phyloP scores from a whole-genome alignment of 345 rosid genomes.

The Clarkia xantiana region DNA sequence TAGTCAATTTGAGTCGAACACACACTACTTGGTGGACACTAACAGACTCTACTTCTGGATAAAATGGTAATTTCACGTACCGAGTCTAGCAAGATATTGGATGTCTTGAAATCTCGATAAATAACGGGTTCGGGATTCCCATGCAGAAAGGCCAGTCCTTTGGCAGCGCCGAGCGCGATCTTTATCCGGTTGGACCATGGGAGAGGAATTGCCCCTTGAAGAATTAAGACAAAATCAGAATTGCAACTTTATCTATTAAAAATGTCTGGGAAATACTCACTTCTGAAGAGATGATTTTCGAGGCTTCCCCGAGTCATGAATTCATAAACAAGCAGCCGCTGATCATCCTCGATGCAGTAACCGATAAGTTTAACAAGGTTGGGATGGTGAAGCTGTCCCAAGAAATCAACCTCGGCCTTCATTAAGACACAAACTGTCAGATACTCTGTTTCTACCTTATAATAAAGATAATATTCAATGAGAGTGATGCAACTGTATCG shows the following conservation, averaged over 20 bases:
- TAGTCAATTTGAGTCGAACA: too few relatives aligned
- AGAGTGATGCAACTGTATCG: too few relatives aligned
- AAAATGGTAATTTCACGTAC: slow-evolving; percentile 21
- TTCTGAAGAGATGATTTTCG: slow-evolving; percentile 94
- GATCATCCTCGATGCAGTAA: slow-evolving; percentile 89
- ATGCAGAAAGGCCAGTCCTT: slow-evolving; percentile 92
- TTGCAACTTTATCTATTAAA: not conserved
- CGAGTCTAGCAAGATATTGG: slow-evolving; percentile 87
- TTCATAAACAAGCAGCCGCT: slow-evolving; percentile 83
- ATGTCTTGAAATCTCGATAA: slow-evolving; percentile 93
- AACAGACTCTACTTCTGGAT: too few relatives aligned
- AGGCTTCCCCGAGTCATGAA: slow-evolving; percentile 97
- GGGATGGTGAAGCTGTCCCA: slow-evolving; percentile 89
- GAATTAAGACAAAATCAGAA: slow-evolving; percentile 16
- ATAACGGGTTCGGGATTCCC: slow-evolving; percentile 87
- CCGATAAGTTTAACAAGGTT: slow-evolving; percentile 88
- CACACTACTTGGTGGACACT: too few relatives aligned
- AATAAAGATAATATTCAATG: too few relatives aligned
- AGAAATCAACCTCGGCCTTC: slow-evolving; percentile 90
- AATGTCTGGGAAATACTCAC: slow-evolving; percentile 27
- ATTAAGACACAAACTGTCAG: slow-evolving; percentile 6
- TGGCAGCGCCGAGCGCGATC: slow-evolving; percentile 91
- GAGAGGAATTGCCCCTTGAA: slow-evolving; percentile 65
- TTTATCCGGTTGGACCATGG: slow-evolving; percentile 77
- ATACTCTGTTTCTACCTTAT: too few relatives aligned